Evolutionary conservation across 176 grass and related monocot genomes (phyloP), one percentile per base, ranked within the genome.

Genomic region (Oryza meridionalis): DNA sequence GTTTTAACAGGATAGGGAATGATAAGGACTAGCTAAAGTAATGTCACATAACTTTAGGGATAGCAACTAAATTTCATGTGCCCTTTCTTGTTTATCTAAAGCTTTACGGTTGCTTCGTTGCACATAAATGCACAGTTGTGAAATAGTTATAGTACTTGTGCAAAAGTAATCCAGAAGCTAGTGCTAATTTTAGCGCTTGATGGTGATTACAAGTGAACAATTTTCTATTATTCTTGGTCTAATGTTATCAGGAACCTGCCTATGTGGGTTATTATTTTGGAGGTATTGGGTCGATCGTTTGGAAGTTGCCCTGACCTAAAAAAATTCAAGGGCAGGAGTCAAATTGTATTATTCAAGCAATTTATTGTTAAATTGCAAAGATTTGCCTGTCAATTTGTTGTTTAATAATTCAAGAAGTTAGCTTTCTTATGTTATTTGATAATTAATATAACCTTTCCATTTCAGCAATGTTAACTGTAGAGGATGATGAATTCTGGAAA

Each of bases 401-500:
- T 29, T 37, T 50, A n/a, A 46, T 74, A 12, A 3, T 65, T 26
- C 6, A 43, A 89, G 50, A 72, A 78, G 25, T 46, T 5, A 67
- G n/a, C 49, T 68, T 79, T 31, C 4, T 78, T 84, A 13, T 49
- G 69, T 81, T 31, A 40, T 81, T 82, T 69, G n/a, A 32, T 82
- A 79, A 69, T 47, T 31, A 19, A 80, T 75, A 13, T 17, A 43
- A 24, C 10, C 25, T 90, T 75, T 78, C 46, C 19, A 40, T 90
- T 85, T 69, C 84, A 98, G 96, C 96, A 40, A 49, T 98, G 93
- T 78, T 98, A 80, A 93, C 96, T 4, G 96, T 98, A 5, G 88
- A 85, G 50, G 93, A 98, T 81, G 96, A 98, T 85, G 93, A 98
- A 79, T 98, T 98, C 76, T 98, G 96, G 96, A 82, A 95, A 88